Evolutionary conservation across 2,329 filamentous ascomycete genomes (phyloP).

Genomic region (Aotearoamyces nothofagi): DNA sequence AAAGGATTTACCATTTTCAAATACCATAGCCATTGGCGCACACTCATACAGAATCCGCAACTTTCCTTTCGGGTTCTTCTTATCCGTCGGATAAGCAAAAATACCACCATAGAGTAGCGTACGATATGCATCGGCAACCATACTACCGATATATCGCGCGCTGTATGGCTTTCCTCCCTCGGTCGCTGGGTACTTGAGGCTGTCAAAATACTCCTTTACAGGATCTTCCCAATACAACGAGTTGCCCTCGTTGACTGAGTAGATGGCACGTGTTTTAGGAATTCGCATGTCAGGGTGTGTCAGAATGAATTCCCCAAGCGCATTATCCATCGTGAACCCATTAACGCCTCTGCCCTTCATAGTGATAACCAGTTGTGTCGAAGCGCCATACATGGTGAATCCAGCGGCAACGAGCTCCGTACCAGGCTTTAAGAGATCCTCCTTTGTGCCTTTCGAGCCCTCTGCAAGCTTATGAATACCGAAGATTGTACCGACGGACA

Average conservation of each 20-base stretch:
- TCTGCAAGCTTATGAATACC: conserved; percentile 82
- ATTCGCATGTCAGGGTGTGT: conserved; percentile 91
- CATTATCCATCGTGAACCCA: conserved; percentile 94
- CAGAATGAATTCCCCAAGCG: conserved; percentile 95
- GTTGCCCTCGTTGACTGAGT: conserved; percentile 98
- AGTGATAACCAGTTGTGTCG: conserved; percentile 88
- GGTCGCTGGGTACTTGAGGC: conserved; percentile 63
- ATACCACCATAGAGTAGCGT: conserved; percentile 91
- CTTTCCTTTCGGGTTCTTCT: conserved; percentile 98
- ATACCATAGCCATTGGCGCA: conserved; percentile 96
- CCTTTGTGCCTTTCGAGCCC: conserved; percentile 55
- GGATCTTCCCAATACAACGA: conserved; percentile 88
- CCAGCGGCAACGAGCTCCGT: conserved; percentile 84
- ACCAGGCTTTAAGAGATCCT: conserved; percentile 79
- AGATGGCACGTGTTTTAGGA: conserved; percentile 69
- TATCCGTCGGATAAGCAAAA: conserved; percentile 94
- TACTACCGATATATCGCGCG: conserved; percentile 87
- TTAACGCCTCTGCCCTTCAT: conserved; percentile 89
- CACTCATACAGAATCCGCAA: conserved; percentile 95
- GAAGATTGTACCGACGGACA: conserved; percentile 96
- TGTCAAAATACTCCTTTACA: conserved; percentile 78
- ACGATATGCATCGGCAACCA: conserved; percentile 97
- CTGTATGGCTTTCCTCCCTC: conserved; percentile 78
- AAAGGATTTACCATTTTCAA: conserved; percentile 72
- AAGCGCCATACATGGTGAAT: conserved; percentile 99